Conservation (phyloP, 2,329 filamentous ascomycete genomes). For the Colletotrichum neosansevieriae region DNA sequence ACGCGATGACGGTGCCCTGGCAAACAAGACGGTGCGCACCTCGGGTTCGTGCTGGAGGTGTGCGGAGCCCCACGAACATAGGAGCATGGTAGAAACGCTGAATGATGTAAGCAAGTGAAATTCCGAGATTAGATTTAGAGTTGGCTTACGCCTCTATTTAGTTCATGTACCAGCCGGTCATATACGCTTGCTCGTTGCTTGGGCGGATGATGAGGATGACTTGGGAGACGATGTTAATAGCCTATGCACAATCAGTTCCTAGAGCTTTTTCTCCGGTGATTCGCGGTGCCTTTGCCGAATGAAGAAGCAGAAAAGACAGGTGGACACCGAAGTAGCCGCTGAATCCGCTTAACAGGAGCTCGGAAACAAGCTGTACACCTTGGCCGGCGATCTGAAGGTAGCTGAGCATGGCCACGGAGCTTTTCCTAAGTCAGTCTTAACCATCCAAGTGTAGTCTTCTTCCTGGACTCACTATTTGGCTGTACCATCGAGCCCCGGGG, state of each 20-base stretch:
- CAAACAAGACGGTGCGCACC: constrained; percentile 33
- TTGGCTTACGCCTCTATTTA: constrained; percentile 30
- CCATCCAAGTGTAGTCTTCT: too few relatives aligned
- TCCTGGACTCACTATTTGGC: too few relatives aligned
- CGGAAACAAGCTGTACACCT: too few relatives aligned
- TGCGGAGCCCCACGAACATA: constrained; percentile 17
- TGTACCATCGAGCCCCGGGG: too few relatives aligned
- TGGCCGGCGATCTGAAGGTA: too few relatives aligned
- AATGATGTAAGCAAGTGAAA: neutral
- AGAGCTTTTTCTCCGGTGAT: neutral
- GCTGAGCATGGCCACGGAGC: too few relatives aligned
- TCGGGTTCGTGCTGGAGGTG: constrained; percentile 27
- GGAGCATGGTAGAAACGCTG: constrained; percentile 29
- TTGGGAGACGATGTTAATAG: constrained; percentile 26
- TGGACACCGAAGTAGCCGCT: too few relatives aligned
- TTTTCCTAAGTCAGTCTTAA: too few relatives aligned
- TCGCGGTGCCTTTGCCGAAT: neutral
- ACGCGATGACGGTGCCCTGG: constrained; percentile 23
- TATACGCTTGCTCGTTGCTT: constrained; percentile 24
- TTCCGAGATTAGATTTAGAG: rapidly evolving
- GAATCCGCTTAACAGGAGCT: too few relatives aligned
- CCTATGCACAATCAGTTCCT: neutral
- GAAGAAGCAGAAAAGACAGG: neutral
- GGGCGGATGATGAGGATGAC: constrained; percentile 28
- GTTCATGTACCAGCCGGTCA: constrained; percentile 37